phyloP scores from a whole-genome alignment of 1,139 yeast species.

The Kodamaea alishanica region DNA sequence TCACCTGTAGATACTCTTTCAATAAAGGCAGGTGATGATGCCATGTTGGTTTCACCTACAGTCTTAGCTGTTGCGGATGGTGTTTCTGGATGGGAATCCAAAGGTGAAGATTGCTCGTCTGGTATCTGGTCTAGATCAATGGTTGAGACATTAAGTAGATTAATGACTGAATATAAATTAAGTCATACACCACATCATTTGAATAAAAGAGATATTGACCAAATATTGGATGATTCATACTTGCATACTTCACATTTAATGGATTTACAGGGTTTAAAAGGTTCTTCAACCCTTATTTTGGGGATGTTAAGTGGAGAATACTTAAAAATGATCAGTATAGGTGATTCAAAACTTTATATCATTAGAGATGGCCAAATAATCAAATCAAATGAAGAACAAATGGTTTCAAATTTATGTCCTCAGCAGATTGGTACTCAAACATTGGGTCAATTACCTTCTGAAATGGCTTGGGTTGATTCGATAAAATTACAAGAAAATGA shows the following conservation, averaged over 20 bases:
- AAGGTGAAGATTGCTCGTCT: constrained; percentile 34
- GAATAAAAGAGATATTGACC: constrained; percentile 42
- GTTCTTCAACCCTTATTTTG: constrained; percentile 52
- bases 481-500: constrained; percentile 40
- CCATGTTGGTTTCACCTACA: constrained; percentile 56
- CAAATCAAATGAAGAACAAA: constrained; percentile 46
- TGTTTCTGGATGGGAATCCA: constrained; percentile 57
- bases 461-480: constrained; percentile 48
- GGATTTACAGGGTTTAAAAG: constrained; percentile 48
- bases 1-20: constrained; percentile 53
- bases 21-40: constrained; percentile 58
- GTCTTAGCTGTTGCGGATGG: constrained; percentile 61
- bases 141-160: constrained; percentile 49
- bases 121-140: constrained; percentile 58
- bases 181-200: constrained; percentile 43
- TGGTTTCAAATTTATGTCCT: constrained; percentile 48
- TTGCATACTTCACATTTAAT: constrained; percentile 51
- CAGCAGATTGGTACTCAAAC: constrained; percentile 57
- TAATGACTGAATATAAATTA: constrained; percentile 45
- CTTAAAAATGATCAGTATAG: constrained; percentile 50
- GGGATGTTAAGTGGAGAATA: constrained; percentile 51
- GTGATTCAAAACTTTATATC: constrained; percentile 51
- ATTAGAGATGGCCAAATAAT: constrained; percentile 47
- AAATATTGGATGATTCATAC: constrained; percentile 49
- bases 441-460: constrained; percentile 42